Percentiles rank a stretch among this genome's conserved stretches.
Evolutionary conservation across 139 green algal species (phyloP).

Genomic region (Tetraselmis striata): DNA sequence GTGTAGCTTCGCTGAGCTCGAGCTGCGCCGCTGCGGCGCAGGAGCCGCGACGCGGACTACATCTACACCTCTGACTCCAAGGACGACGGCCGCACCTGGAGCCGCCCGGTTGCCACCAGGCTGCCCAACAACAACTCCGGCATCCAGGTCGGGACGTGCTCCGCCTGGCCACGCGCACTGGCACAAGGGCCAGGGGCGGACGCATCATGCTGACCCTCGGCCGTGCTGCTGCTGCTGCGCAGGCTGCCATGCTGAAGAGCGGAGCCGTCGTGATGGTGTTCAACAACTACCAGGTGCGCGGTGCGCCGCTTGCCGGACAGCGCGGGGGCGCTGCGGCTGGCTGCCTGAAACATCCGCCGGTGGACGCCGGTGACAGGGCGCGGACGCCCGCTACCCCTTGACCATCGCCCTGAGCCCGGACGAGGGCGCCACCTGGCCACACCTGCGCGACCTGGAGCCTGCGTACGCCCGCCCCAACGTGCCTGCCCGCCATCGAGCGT

Average conservation of each 20-base stretch:
- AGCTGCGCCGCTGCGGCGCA: too few species aligned
- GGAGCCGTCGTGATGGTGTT: not conserved
- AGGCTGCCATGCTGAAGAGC: not conserved
- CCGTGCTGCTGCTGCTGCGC: too few species aligned
- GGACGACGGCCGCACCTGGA: not conserved
- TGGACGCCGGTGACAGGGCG: too few species aligned
- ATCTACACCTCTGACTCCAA: constrained; percentile 1
- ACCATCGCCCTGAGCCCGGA: not conserved
- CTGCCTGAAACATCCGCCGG: too few species aligned
- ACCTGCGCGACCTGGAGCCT: not conserved
- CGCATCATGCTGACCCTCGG: too few species aligned
- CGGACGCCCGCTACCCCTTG: not conserved
- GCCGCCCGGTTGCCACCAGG: not conserved
- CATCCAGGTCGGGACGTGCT: constrained; percentile 1
- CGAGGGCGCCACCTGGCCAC: not conserved
- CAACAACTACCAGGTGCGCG: constrained; percentile 2
- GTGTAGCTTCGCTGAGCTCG: too few species aligned
- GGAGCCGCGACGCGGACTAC: not conserved
- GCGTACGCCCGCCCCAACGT: not conserved
- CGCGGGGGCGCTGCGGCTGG: too few species aligned
- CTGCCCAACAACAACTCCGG: constrained; percentile 6
- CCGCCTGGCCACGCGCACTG: too few species aligned
- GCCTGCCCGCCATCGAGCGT: too few species aligned
- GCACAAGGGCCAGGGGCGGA: too few species aligned
- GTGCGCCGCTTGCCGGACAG: too few species aligned